phyloP scores from a whole-genome alignment of 768 basidiomycete species.

The Tylopilus subfusipes region DNA sequence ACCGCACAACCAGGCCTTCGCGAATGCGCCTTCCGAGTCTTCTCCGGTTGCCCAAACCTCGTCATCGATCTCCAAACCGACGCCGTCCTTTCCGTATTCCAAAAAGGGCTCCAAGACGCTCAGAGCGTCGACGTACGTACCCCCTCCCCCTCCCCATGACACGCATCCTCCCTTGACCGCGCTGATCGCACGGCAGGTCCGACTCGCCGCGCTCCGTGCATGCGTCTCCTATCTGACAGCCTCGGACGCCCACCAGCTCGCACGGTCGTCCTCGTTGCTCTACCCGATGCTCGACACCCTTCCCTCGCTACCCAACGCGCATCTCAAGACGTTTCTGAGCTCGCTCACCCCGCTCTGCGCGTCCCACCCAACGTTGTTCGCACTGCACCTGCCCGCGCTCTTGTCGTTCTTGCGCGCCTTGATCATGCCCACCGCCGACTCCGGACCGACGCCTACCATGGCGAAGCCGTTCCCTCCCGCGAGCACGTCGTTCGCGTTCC shows the following conservation, averaged over 20 bases:
- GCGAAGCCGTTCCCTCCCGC: slow-evolving; percentile 41
- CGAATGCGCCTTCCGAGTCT: slow-evolving; percentile 67
- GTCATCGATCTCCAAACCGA: slow-evolving; percentile 75
- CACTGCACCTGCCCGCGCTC: slow-evolving; percentile 63
- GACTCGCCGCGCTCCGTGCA: slow-evolving; percentile 68
- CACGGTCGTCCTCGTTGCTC: slow-evolving; percentile 57
- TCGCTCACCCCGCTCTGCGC: slow-evolving; percentile 69
- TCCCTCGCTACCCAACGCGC: slow-evolving; percentile 48
- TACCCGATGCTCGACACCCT: slow-evolving; percentile 75
- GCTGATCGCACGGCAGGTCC: slow-evolving; percentile 45
- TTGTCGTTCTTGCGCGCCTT: slow-evolving; percentile 68
- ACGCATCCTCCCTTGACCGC: not conserved
- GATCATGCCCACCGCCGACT: slow-evolving; percentile 60
- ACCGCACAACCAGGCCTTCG: slow-evolving; percentile 35
- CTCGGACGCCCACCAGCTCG: slow-evolving; percentile 57
- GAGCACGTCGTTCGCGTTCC: slow-evolving; percentile 39
- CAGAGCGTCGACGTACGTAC: slow-evolving; percentile 63
- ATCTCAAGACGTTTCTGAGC: slow-evolving; percentile 63
- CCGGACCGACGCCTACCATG: slow-evolving; percentile 51
- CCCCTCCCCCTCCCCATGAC: too few relatives aligned
- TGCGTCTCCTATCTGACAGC: slow-evolving; percentile 66
- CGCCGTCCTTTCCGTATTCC: slow-evolving; percentile 62
- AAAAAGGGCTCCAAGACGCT: slow-evolving; percentile 63
- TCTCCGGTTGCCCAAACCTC: slow-evolving; percentile 70
- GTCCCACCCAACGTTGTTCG: slow-evolving; percentile 68